Evolutionary conservation across 768 basidiomycete genomes (phyloP).

Genomic region (Rhizopogon vinicolor): DNA sequence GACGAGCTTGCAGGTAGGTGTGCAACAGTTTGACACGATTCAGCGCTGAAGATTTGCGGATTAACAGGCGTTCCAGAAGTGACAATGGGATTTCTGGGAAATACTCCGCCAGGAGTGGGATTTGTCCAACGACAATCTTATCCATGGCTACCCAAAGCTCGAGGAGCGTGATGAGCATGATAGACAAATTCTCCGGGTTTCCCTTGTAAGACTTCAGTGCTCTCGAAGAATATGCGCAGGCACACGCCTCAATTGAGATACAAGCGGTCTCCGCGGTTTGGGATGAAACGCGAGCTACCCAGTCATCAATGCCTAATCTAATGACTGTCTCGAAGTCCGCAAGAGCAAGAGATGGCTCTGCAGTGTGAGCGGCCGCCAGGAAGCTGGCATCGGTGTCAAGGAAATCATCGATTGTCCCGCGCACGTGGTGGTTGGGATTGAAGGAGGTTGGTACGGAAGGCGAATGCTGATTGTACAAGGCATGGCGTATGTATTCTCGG

Average conservation of each 20-base stretch:
- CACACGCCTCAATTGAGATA: slow-evolving; percentile 16
- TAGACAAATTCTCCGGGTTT: slow-evolving; percentile 35
- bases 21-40: slow-evolving; percentile 21
- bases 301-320: slow-evolving; percentile 28
- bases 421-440: not conserved
- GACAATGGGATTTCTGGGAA: slow-evolving; percentile 27
- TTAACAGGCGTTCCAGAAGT: slow-evolving; percentile 23
- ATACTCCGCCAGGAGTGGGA: slow-evolving; percentile 25
- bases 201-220: slow-evolving; percentile 22
- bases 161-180: slow-evolving; percentile 35
- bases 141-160: slow-evolving; percentile 38
- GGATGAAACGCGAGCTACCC: slow-evolving; percentile 21
- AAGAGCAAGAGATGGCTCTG: slow-evolving; percentile 16
- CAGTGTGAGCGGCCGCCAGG: slow-evolving; percentile 4
- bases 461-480: slow-evolving; percentile 4
- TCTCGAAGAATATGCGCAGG: slow-evolving; percentile 20
- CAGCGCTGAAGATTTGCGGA: slow-evolving; percentile 24
- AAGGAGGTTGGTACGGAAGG: not conserved
- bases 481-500: slow-evolving; percentile 21
- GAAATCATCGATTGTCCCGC: slow-evolving; percentile 15
- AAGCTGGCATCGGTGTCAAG: slow-evolving; percentile 7
- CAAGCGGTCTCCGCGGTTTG: slow-evolving; percentile 9
- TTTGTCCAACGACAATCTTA: slow-evolving; percentile 12
- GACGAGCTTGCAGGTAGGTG: slow-evolving; percentile 29
- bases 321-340: slow-evolving; percentile 33